Percentiles rank a stretch among this genome's conserved stretches.
Evolutionary conservation across 768 basidiomycete genomes (phyloP).

Genomic region (Paxillus rubicundulus): DNA sequence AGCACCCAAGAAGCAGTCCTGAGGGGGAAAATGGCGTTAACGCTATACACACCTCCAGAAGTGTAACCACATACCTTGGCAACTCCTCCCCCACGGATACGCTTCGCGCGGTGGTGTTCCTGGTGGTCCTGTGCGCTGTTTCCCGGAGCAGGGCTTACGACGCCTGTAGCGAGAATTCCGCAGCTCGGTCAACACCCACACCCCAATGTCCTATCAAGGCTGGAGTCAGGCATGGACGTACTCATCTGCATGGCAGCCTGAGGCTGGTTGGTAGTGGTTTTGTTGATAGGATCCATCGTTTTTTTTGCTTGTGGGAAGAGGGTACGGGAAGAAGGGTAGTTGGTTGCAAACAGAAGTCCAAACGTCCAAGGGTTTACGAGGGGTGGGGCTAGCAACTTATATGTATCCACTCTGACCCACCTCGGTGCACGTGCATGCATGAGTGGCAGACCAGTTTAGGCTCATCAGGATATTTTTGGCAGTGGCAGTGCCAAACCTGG

Average conservation of each 20-base stretch:
- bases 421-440: slow-evolving; percentile 5
- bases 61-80: slow-evolving; percentile 45
- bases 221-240: slow-evolving; percentile 31
- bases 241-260: slow-evolving; percentile 63
- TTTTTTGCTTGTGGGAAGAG: slow-evolving; percentile 22
- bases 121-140: slow-evolving; percentile 38
- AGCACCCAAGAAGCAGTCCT: slow-evolving; percentile 68
- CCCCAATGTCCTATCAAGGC: not conserved
- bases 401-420: not conserved
- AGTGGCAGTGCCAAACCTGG: not conserved
- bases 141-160: slow-evolving; percentile 44
- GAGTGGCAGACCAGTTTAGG: slow-evolving; percentile 2
- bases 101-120: slow-evolving; percentile 44
- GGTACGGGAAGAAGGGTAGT: not conserved
- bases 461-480: not conserved
- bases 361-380: too few relatives aligned
- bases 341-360: not conserved
- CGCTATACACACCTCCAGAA: not conserved
- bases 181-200: not conserved
- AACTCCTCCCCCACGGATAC: slow-evolving; percentile 71
- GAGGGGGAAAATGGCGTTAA: slow-evolving; percentile 1
- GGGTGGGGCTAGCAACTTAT: too few relatives aligned
- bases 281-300: slow-evolving; percentile 32
- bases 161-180: slow-evolving; percentile 32
- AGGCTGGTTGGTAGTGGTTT: slow-evolving; percentile 50